Conservation (phyloP, 768 basidiomycete species). For the Daedaleopsis sinensis region DNA sequence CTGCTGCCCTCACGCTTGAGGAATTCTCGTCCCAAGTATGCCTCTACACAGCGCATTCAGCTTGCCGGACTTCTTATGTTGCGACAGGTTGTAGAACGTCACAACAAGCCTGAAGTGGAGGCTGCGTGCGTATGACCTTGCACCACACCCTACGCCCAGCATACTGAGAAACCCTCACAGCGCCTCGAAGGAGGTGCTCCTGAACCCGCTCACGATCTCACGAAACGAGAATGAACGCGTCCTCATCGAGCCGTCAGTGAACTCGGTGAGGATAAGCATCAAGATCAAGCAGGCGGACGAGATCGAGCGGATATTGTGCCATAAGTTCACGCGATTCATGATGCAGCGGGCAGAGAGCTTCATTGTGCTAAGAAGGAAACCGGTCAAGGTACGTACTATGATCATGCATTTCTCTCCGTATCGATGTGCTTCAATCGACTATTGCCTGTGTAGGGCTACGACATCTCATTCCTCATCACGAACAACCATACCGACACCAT, state of each 20-base stretch:
- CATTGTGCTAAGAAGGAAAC: slow-evolving; percentile 92
- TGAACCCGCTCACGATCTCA: slow-evolving; percentile 92
- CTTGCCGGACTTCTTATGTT: slow-evolving; percentile 2
- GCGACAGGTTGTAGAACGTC: slow-evolving; percentile 87
- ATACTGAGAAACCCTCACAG: slow-evolving; percentile 42
- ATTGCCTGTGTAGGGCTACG: slow-evolving; percentile 73
- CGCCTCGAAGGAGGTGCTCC: slow-evolving; percentile 89
- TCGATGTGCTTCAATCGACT: not conserved
- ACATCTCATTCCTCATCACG: slow-evolving; percentile 97
- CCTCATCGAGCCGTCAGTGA: slow-evolving; percentile 95
- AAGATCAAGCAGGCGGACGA: slow-evolving; percentile 99
- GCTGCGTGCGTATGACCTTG: slow-evolving; percentile 53
- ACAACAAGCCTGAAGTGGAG: slow-evolving; percentile 97
- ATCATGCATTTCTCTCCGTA: not conserved
- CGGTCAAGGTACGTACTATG: slow-evolving; percentile 69
- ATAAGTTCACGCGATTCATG: slow-evolving; percentile 99
- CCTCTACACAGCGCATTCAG: not conserved
- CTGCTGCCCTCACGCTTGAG: slow-evolving; percentile 96
- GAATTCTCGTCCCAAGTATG: slow-evolving; percentile 96
- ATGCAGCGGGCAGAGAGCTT: slow-evolving; percentile 99
- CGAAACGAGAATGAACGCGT: slow-evolving; percentile 98
- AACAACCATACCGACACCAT: slow-evolving; percentile 97
- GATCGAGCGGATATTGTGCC: slow-evolving; percentile 95
- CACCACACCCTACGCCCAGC: not conserved
- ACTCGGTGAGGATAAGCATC: slow-evolving; percentile 95